A percentile compares a stretch with the other conserved stretches of the same genome.
Evolutionary conservation across 192 early-diverging fungal genomes (phyloP).

Genomic region (Coemansia interrupta): DNA sequence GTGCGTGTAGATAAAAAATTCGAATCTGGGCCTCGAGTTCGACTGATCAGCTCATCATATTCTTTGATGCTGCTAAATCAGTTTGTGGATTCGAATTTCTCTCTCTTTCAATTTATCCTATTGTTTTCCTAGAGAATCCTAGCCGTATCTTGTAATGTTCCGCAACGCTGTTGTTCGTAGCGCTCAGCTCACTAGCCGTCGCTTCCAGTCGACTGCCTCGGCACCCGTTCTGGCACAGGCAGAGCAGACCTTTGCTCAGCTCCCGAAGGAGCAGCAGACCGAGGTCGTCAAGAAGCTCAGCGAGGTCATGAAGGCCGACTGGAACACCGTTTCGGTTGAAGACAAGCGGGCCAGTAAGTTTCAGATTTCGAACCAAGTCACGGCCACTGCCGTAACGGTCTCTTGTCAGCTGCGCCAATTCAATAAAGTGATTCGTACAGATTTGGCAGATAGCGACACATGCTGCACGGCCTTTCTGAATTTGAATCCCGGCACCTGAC

Average conservation of each 20-base stretch:
- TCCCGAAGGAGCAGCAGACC: conserved; percentile 76
- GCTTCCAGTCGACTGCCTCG: conserved; percentile 53
- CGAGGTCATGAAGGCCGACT: conserved; percentile 91
- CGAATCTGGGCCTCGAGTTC: no score
- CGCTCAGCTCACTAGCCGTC: conserved; percentile 59
- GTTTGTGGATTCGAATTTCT: conserved; percentile 3
- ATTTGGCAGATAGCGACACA: no score
- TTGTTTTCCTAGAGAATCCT: background rate
- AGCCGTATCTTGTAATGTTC: conserved; percentile 50
- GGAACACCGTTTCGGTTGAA: conserved; percentile 86
- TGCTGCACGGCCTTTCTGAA: no score
- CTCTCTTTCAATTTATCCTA: background rate
- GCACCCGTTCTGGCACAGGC: conserved; percentile 41
- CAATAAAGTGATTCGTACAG: no score
- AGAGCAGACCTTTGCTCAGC: conserved; percentile 61
- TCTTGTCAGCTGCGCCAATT: background rate
- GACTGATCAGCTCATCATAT: no score
- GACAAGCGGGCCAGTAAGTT: conserved; percentile 84
- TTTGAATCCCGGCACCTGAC: no score
- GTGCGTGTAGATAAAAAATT: no score
- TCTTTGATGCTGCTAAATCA: no score
- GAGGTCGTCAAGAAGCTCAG: conserved; percentile 74
- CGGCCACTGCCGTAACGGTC: background rate
- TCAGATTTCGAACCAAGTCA: background rate
- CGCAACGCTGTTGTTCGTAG: conserved; percentile 58